Evolutionary conservation across 2,329 filamentous ascomycete species (phyloP), one percentile per base, ranked within the genome.

Genomic region (Pseudocercospora macadamiae): DNA sequence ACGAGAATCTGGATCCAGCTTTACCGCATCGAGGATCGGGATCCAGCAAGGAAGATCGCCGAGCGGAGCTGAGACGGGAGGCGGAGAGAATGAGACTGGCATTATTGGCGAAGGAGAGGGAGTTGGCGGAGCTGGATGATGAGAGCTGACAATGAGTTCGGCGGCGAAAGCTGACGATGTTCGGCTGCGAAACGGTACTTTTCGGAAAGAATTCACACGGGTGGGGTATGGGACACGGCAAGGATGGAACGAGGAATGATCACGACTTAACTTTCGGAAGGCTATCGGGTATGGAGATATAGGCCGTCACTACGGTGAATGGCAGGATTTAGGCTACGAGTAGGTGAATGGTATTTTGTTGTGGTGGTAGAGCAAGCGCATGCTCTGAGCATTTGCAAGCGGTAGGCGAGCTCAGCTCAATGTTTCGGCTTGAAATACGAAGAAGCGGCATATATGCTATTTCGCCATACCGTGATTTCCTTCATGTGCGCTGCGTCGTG

Each of bases 1-100:
- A 67, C 26, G 66, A 69, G n/a, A 70, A 71, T 30, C 67, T 74
- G 32, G 73, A 74, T 52, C 71, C 71, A 3, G 60, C 66, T 23
- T 69, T 69, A 74, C 78, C 61, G 71, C 78, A 54, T 51, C 57
- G 54, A 34, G 47, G 72, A 74, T 54, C 59, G 14, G 26, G 55
- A 51, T 36, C 55, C 10, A 32, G 54, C 14, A 87, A 83, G 66
- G 80, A 82, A 3, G 87, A 89, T 64, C 82, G 86, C 55, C 82
- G 88, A 49, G 84, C 83, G 7, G 83, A 86, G 48, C 76, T 96
- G 49, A 83, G 88, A 70, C 81, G 86, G 21, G 90, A 96, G 72
- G 86, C 89, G 0, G 89, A 93, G 69, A 80, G 81, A 53, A 95
- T 95, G 86, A 83, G 89, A 34, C 85, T 88, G 71, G 79, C 89